Evolutionary conservation across 1,284 basidiomycete species (phyloP).

Genomic region (Omphalotus olearius): DNA sequence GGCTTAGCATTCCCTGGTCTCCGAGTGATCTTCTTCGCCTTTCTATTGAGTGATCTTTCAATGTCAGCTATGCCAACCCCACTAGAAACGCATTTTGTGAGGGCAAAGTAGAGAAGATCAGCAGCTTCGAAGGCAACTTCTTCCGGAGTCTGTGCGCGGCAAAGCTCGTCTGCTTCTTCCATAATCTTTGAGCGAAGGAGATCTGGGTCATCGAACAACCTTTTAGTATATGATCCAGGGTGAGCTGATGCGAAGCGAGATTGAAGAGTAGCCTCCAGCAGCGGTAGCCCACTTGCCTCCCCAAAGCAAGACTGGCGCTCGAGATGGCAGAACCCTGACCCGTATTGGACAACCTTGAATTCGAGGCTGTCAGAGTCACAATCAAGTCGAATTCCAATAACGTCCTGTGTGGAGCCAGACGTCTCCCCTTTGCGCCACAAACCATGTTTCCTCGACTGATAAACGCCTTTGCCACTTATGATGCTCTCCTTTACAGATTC

Average conservation of each 20-base stretch:
- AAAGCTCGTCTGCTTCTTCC: constrained; percentile 98
- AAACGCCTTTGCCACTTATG: constrained; percentile 86
- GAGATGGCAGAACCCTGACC: constrained; percentile 93
- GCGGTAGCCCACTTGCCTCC: constrained; percentile 69
- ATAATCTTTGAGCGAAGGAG: constrained; percentile 92
- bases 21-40: constrained; percentile 86
- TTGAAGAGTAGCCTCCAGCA: constrained; percentile 80
- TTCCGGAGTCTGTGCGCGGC: constrained; percentile 75
- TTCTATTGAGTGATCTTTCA: constrained; percentile 81
- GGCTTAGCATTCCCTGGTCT: constrained; percentile 93
- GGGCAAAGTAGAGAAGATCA: constrained; percentile 92
- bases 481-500: constrained; percentile 89
- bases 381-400: constrained; percentile 82
- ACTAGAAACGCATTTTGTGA: constrained; percentile 82
- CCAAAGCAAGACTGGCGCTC: constrained; percentile 87
- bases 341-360: constrained; percentile 90
- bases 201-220: constrained; percentile 81
- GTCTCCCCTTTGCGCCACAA: constrained; percentile 98
- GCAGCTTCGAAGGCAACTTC: constrained; percentile 97
- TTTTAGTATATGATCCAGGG: constrained; percentile 88
- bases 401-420: constrained; percentile 88
- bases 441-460: constrained; percentile 95
- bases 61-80: constrained; percentile 87
- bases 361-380: constrained; percentile 94
- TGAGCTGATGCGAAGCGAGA: constrained; percentile 77